Evolutionary conservation across 164 flowering plant species (phyloP).

Genomic region (Kalanchoe fedtschenkoi): DNA sequence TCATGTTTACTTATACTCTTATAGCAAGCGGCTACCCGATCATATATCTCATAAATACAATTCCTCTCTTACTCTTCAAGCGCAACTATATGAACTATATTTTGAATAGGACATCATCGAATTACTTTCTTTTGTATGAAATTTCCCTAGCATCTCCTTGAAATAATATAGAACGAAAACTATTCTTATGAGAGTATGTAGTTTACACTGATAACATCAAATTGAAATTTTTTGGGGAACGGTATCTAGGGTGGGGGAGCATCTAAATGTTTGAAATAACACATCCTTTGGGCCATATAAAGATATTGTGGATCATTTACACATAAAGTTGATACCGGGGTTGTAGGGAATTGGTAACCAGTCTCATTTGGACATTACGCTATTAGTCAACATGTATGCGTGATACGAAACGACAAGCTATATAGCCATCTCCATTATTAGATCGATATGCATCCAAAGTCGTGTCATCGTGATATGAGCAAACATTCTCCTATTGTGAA

Average conservation of each 20-base stretch:
- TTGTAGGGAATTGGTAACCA: background rate
- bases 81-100: no score
- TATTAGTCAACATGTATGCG: background rate
- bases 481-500: background rate
- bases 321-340: background rate
- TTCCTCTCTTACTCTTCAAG: no score
- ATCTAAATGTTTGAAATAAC: background rate
- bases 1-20: no score
- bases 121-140: no score
- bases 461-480: background rate
- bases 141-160: no score
- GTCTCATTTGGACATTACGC: background rate
- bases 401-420: background rate
- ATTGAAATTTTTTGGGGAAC: no score
- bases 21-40: no score
- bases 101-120: no score
- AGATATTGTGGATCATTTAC: background rate
- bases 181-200: no score
- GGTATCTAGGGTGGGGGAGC: conserved; percentile 2
- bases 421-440: background rate
- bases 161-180: no score
- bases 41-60: no score
- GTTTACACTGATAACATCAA: no score
- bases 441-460: background rate
- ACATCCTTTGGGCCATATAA: background rate